phyloP scores from a whole-genome alignment of 371 early-diverging fungal genomes.

The Encephalitozoon hellem region DNA sequence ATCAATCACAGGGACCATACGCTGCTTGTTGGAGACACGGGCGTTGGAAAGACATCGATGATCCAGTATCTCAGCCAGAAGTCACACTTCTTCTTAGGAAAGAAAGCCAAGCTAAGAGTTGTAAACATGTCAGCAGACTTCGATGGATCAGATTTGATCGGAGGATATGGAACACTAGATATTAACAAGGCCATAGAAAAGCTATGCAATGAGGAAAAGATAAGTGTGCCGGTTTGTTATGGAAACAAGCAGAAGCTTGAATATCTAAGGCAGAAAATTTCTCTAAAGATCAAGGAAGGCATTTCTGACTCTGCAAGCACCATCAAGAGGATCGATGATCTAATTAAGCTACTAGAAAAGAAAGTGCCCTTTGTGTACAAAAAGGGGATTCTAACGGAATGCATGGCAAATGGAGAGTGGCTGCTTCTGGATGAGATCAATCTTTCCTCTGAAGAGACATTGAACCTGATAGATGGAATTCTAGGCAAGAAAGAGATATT shows the following conservation, averaged over 20 bases:
- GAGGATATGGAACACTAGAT: constrained; percentile 62
- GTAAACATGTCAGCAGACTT: constrained; percentile 94
- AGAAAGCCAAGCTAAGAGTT: constrained; percentile 65
- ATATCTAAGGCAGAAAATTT: neutral
- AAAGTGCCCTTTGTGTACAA: constrained; percentile 75
- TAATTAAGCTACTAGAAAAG: constrained; percentile 55
- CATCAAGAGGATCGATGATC: neutral
- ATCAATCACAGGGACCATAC: constrained; percentile 66
- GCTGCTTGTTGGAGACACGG: constrained; percentile 92
- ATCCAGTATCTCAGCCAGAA: constrained; percentile 79
- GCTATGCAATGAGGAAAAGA: constrained; percentile 1
- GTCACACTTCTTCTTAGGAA: constrained; percentile 61
- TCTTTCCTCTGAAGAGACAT: constrained; percentile 80
- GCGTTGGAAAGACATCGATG: constrained; percentile 94
- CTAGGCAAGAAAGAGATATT: constrained; percentile 62
- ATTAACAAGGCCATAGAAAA: constrained; percentile 41
- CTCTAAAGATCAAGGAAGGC: neutral
- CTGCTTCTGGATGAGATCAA: constrained; percentile 97
- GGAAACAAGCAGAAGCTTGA: constrained; percentile 2
- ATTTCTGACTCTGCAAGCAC: neutral
- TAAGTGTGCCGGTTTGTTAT: constrained; percentile 6
- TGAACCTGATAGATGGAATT: constrained; percentile 76
- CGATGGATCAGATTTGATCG: constrained; percentile 86
- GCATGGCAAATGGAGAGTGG: constrained; percentile 83
- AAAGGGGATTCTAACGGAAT: constrained; percentile 80